Base-by-base conservation (phyloP, 2,329 filamentous ascomycete genomes). In the Huntiella bhutanensis region DNA sequence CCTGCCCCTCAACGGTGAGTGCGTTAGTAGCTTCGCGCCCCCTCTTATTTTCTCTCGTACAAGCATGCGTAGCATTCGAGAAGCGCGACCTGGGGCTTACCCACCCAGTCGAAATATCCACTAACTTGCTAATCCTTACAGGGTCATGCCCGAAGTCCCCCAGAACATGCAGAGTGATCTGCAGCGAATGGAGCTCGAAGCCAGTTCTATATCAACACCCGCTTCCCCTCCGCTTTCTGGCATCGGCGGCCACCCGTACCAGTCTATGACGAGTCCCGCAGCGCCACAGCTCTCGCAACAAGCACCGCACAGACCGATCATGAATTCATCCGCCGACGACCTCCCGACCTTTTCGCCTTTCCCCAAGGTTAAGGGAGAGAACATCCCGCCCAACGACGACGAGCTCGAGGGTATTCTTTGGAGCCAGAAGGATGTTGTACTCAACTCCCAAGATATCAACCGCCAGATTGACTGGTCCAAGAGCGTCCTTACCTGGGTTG, bases 391-490 rank as follows among this genome's bases (percentile, higher is more conserved):
- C 1, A 87, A 84, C 48, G 86, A 96, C 61, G 87, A 95, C 54
- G 85, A 95, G 58, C 87, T 92, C 62, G 91, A 95, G 61, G 77
- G 81, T 28, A 86, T 85, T 42, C 64, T 98, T 45, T 91, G 92
- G 65, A 80, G 79, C 58, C 85, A 86, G 33, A 77, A 88, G 47
- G 66, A 82, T 51, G 74, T 82, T 49, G 88, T 96, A 33, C 70
- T 98, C 52, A 84, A 86, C 58, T 94, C 86, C 41, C 92, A 92
- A 57, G 87, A 98, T 59, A 85, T 92, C 42, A 80, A 92, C 54
- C 92, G 93, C 77, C 91, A 98, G 65, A 72, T 98, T 56, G 84
- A 84, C 51, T 98, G 91, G 91, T 88, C 91, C 36, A 82, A 92
- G 58, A 91, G 96, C 62, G 80, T 86, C 39, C 70, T 98, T 49